A percentile compares a stretch with the other conserved stretches of the same genome.
These are phyloP conservation scores for Xerocomellus dryophilus DNA, from an alignment of 768 basidiomycete genomes.

Conservation along the genomic window DNA sequence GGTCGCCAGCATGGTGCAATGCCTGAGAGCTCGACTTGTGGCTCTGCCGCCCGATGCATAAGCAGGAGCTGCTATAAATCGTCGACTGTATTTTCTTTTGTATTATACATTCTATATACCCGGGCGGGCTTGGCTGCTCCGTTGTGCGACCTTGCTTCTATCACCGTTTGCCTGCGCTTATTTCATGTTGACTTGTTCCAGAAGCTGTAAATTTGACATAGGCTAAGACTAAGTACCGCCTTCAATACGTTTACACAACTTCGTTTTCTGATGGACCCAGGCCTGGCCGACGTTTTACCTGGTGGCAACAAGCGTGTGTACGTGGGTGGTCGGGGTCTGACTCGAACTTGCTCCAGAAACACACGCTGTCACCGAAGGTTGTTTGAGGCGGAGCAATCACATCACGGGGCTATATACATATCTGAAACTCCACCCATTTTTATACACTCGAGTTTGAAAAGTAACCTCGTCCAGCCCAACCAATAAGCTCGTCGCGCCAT, in stretches of 20 bases:
- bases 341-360: not conserved
- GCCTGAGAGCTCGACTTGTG: not conserved
- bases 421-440: conserved; percentile 27
- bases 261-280: not conserved
- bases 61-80: not conserved
- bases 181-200: not conserved
- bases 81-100: not conserved
- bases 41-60: not conserved
- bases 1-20: not conserved
- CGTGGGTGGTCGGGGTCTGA: conserved; percentile 27
- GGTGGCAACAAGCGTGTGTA: not conserved
- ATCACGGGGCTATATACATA: conserved; percentile 13
- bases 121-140: not conserved
- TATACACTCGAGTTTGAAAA: conserved; percentile 20
- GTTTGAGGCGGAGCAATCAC: conserved; percentile 24
- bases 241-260: conserved; percentile 10
- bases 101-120: not conserved
- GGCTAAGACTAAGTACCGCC: no score
- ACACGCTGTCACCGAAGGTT: conserved; percentile 20
- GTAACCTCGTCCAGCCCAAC: conserved; percentile 4
- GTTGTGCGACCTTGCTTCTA: not conserved
- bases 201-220: conserved; percentile 3
- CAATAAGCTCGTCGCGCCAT: conserved; percentile 13
- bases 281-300: conserved; percentile 1
- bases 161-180: not conserved